These are phyloP conservation scores for Microdochium trichocladiopsis DNA, from an alignment of 2,329 filamentous ascomycete species.

Conservation along the genomic window DNA sequence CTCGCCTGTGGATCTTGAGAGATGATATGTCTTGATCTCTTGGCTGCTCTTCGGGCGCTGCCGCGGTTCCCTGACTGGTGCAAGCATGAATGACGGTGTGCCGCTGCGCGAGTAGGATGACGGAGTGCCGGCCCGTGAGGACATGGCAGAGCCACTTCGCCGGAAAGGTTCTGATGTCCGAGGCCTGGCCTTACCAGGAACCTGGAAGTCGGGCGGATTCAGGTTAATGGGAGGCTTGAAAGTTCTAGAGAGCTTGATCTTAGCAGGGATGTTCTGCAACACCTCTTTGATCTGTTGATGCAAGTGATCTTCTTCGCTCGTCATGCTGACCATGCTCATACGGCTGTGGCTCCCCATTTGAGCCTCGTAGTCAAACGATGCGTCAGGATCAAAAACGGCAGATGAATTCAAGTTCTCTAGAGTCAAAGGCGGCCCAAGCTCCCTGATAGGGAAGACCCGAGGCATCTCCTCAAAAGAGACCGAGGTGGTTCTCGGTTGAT, in stretches of 20 bases:
- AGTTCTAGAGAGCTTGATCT: constrained; percentile 59
- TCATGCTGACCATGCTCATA: constrained; percentile 26
- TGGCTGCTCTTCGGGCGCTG: constrained; percentile 43
- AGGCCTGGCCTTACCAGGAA: constrained; percentile 35
- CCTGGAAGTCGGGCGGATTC: constrained; percentile 50
- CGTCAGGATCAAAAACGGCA: constrained; percentile 38
- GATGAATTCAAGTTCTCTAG: constrained; percentile 26
- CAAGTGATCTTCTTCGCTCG: constrained; percentile 55
- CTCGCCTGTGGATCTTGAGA: constrained; percentile 76
- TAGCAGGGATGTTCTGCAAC: constrained; percentile 68
- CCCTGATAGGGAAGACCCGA: constrained; percentile 27
- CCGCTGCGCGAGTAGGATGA: constrained; percentile 37
- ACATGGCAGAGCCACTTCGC: constrained; percentile 35
- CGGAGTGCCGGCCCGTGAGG: constrained; percentile 52
- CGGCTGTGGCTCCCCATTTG: constrained; percentile 24
- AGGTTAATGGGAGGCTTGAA: constrained; percentile 45
- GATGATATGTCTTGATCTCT: constrained; percentile 87
- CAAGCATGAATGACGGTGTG: constrained; percentile 58
- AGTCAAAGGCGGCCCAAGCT: background rate
- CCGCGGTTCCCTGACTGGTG: constrained; percentile 47
- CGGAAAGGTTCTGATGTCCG: constrained; percentile 35
- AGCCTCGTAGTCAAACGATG: constrained; percentile 26
- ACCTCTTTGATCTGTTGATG: constrained; percentile 77
- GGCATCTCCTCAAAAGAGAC: constrained; percentile 38
- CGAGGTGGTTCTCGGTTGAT: constrained; percentile 28